Evolutionary conservation across 2,329 filamentous ascomycete genomes (phyloP).

Genomic region (Cryphonectria naterciae): DNA sequence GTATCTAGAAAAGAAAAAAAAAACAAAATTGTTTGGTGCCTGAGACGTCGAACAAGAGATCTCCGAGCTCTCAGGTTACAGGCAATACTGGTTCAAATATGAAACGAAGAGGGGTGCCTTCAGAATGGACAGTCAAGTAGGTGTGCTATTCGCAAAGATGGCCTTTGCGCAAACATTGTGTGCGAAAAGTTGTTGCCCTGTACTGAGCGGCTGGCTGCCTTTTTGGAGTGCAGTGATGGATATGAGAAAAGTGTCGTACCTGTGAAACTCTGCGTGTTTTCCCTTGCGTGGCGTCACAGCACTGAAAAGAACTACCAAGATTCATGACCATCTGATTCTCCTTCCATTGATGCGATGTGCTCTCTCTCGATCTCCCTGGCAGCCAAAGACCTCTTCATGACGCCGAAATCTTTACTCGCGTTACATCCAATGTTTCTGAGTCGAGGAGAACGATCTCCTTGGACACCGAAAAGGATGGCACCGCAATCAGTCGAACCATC

Average conservation of each 20-base stretch:
- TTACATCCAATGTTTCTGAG: slow-evolving; percentile 79
- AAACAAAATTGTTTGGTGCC: neutral
- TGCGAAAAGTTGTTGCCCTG: neutral
- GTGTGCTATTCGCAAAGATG: neutral
- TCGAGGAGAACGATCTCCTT: slow-evolving; percentile 84
- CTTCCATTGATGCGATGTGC: neutral
- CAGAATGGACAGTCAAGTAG: neutral
- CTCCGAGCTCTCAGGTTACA: neutral
- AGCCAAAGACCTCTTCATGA: slow-evolving; percentile 25
- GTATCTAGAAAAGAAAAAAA: neutral
- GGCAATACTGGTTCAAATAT: neutral
- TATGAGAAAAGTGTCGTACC: neutral
- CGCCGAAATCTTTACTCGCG: slow-evolving; percentile 65
- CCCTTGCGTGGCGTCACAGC: slow-evolving; percentile 21
- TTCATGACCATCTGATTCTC: neutral
- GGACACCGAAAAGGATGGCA: slow-evolving; percentile 80
- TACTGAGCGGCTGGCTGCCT: neutral
- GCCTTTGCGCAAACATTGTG: neutral
- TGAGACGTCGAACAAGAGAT: neutral
- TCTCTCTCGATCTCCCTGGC: slow-evolving; percentile 5
- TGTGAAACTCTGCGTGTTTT: neutral
- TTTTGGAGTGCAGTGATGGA: neutral
- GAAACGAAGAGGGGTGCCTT: neutral
- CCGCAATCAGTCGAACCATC: slow-evolving; percentile 74
- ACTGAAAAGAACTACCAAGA: slow-evolving; percentile 6